Evolutionary conservation across 2,329 filamentous ascomycete genomes (phyloP), one percentile per base, ranked within the genome.

Genomic region (Arthrobotrys musiformis): DNA sequence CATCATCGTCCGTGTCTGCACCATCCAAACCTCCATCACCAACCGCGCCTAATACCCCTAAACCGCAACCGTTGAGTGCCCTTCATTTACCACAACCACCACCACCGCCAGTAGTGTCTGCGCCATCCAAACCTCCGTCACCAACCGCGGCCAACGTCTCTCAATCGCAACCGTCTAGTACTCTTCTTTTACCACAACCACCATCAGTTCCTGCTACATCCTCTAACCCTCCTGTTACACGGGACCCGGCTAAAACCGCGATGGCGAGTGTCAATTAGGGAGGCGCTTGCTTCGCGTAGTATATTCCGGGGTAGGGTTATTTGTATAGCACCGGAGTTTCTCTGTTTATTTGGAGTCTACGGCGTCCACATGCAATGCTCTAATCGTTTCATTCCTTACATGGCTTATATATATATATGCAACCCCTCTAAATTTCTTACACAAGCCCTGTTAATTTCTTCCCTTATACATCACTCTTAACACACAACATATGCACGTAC

Each of bases 141-240:
- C 19, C 9, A 17, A 35, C 28, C 15, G 11, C 50, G 8, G 28
- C 33, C 19, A 24, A n/a, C 8, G 4, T 15, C 7, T 19, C 52
- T 17, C 30, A 58, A 15, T 19, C 33, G 15, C 4, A 7, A 19
- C n/a, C 2, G 5, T 56, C 50, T 13, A 30, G 48, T 13, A 26
- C 24, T 13, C 3, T 17, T 35, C 22, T 9, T 24, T 4, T 24
- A 24, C 24, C 50, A 1, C 46, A 50, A n/a, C 8, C 26, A 15
- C 3, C 46, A 33, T 54, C 50, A 9, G 11, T 56, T 19, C n/a
- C 50, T 22, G 40, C 52, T 15, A 42, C 26, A 50, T 17, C 50
- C 11, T 19, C 64, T 26, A 58, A 26, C 26, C 60, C 70, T 54
- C 24, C 56, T 46, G 24, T 48, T 13, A 33, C 42, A 35, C 44